Conservation (phyloP, 129 eudicot species). For the Artemisia annua region DNA sequence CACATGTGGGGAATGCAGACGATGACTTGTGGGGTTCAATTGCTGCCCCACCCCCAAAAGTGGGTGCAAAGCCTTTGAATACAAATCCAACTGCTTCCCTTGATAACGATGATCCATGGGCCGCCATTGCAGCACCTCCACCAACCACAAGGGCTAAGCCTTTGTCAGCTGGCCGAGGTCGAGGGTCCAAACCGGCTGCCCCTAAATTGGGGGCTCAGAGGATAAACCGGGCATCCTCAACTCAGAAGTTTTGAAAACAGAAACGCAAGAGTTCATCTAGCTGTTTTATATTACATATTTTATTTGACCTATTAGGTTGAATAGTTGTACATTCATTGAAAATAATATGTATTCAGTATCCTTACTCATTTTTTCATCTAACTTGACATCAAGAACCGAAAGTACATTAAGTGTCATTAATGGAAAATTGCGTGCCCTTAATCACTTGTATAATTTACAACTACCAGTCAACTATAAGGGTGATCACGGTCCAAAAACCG, state of each 20-base stretch:
- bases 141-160: slow-evolving; percentile 88
- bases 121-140: slow-evolving; percentile 94
- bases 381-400: slow-evolving; percentile 10
- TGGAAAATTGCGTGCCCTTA: not conserved
- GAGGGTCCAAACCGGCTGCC: slow-evolving; percentile 71
- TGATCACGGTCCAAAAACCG: too few relatives aligned
- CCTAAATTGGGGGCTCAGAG: slow-evolving; percentile 86
- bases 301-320: slow-evolving; percentile 34
- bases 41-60: slow-evolving; percentile 75
- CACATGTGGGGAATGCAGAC: slow-evolving; percentile 53
- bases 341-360: slow-evolving; percentile 29
- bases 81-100: slow-evolving; percentile 33
- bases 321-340: slow-evolving; percentile 29
- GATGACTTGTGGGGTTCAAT: slow-evolving; percentile 84
- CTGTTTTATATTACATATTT: slow-evolving; percentile 18
- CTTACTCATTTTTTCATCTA: slow-evolving; percentile 16
- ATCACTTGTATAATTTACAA: not conserved
- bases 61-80: slow-evolving; percentile 46
- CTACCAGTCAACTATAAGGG: too few relatives aligned
- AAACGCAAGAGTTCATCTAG: slow-evolving; percentile 10
- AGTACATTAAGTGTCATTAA: not conserved
- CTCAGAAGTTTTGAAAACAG: slow-evolving; percentile 44
- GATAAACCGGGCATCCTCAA: slow-evolving; percentile 76
- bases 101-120: slow-evolving; percentile 78
- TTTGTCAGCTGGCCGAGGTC: slow-evolving; percentile 69